A percentile compares a stretch with the other conserved stretches of the same genome.
Conservation (phyloP, 2,329 filamentous ascomycete genomes). For the Pseudopyricularia javanii region DNA sequence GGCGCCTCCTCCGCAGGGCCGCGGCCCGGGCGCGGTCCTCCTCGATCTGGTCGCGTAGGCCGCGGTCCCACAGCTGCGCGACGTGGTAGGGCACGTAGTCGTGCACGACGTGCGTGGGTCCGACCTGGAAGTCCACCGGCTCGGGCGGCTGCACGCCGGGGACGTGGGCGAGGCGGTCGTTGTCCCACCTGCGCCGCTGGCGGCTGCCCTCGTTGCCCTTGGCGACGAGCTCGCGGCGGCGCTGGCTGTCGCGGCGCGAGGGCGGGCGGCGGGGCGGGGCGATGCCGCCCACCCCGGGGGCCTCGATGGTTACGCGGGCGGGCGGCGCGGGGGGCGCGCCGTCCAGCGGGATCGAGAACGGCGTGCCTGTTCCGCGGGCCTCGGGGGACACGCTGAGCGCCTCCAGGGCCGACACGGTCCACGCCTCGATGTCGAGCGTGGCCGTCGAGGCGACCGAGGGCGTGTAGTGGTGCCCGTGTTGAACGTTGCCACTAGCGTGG, state of each 20-base stretch:
- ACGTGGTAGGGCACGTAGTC: slow-evolving; percentile 72
- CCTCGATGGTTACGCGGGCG: slow-evolving; percentile 10
- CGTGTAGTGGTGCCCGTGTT: slow-evolving; percentile 9
- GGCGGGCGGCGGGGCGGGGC: slow-evolving; percentile 27
- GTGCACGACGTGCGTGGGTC: slow-evolving; percentile 67
- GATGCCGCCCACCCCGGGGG: slow-evolving; percentile 11
- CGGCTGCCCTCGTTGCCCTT: slow-evolving; percentile 88
- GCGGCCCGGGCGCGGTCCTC: slow-evolving; percentile 27
- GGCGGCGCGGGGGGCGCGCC: slow-evolving; percentile 23
- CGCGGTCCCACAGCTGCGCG: slow-evolving; percentile 68
- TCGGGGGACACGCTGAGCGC: slow-evolving; percentile 41
- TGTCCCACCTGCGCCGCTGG: slow-evolving; percentile 85
- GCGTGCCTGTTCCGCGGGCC: slow-evolving; percentile 46
- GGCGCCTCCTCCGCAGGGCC: slow-evolving; percentile 27
- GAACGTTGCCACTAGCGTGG: neutral
- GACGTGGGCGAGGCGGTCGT: slow-evolving; percentile 78
- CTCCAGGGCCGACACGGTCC: slow-evolving; percentile 48
- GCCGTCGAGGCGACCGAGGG: slow-evolving; percentile 14
- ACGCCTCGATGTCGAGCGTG: slow-evolving; percentile 51
- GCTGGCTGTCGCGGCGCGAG: slow-evolving; percentile 41
- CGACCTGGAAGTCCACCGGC: slow-evolving; percentile 70
- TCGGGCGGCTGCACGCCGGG: slow-evolving; percentile 76
- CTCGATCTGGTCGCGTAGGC: slow-evolving; percentile 37
- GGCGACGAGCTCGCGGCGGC: slow-evolving; percentile 59
- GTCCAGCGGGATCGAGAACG: slow-evolving; percentile 68